A percentile compares a stretch with the other conserved stretches of the same genome.
Conservation (phyloP, 2,329 filamentous ascomycete species). For the Penicillium polonicum region DNA sequence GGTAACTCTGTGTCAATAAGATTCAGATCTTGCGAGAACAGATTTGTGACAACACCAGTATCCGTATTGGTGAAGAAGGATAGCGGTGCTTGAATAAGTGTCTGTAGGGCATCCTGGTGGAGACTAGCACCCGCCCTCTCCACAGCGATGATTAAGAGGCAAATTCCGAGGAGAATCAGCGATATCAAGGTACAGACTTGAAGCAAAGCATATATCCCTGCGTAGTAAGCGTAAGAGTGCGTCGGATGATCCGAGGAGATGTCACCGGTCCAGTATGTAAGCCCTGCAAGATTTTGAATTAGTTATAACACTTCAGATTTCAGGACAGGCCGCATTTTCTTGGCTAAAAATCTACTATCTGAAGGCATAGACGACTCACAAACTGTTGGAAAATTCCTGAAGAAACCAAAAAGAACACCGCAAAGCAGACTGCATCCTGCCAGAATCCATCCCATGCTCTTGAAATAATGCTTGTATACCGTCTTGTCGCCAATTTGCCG, state of each 20-base stretch:
- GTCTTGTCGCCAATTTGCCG: not conserved
- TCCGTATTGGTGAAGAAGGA: not conserved
- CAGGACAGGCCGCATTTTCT: not conserved
- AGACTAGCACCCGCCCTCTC: not conserved
- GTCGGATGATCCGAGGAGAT: not conserved
- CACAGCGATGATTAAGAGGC: not conserved
- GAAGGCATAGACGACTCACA: not conserved
- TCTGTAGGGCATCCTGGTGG: not conserved
- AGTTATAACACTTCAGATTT: not conserved
- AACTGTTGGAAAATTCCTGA: not conserved
- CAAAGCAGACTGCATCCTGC: not conserved
- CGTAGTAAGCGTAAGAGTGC: not conserved
- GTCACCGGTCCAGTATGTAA: not conserved
- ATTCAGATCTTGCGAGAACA: not conserved
- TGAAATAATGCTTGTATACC: not conserved
- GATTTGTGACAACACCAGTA: not conserved
- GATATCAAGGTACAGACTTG: not conserved
- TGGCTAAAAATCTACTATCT: not conserved
- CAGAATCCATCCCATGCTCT: not conserved
- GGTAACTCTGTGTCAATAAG: not conserved
- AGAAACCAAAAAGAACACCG: not conserved
- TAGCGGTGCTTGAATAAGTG: not conserved
- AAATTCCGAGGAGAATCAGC: not conserved
- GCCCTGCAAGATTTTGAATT: not conserved
- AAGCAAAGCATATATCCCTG: not conserved